phyloP scores from a whole-genome alignment of 2,329 filamentous ascomycete species.

The Fusarium brachygibbosum region DNA sequence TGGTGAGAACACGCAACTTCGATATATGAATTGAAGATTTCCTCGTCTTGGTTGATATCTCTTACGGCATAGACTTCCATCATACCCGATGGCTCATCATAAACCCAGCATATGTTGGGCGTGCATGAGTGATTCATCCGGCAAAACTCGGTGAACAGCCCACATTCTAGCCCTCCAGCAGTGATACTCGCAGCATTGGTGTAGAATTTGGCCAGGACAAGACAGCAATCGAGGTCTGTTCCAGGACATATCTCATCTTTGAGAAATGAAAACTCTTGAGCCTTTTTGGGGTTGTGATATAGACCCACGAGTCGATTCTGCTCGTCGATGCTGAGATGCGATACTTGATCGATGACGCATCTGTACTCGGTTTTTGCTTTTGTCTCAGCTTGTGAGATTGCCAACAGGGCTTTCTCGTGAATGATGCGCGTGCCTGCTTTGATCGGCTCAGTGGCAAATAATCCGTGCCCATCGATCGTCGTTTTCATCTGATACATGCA shows the following conservation, averaged over 20 bases:
- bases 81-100: conserved; percentile 11
- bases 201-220: conserved; percentile 28
- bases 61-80: conserved; percentile 23
- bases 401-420: conserved; percentile 3
- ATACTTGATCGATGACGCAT: conserved; percentile 17
- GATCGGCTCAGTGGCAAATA: conserved; percentile 7
- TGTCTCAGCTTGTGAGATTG: conserved; percentile 12
- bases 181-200: conserved; percentile 27
- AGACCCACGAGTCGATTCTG: not conserved
- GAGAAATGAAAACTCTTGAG: conserved; percentile 21
- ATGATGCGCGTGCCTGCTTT: conserved; percentile 27
- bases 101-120: conserved; percentile 24
- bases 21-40: conserved; percentile 28
- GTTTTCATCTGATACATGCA: conserved; percentile 3
- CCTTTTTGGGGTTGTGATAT: conserved; percentile 25
- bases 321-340: not conserved
- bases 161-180: conserved; percentile 7
- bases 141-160: conserved; percentile 19
- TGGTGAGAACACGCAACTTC: not conserved
- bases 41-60: conserved; percentile 6
- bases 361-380: conserved; percentile 8
- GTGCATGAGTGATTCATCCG: conserved; percentile 32
- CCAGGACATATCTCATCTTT: conserved; percentile 5
- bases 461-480: conserved; percentile 2
- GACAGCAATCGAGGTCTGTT: conserved; percentile 1